Evolutionary conservation across 306 rosid species (phyloP).

Genomic region (Nissolia schottii): DNA sequence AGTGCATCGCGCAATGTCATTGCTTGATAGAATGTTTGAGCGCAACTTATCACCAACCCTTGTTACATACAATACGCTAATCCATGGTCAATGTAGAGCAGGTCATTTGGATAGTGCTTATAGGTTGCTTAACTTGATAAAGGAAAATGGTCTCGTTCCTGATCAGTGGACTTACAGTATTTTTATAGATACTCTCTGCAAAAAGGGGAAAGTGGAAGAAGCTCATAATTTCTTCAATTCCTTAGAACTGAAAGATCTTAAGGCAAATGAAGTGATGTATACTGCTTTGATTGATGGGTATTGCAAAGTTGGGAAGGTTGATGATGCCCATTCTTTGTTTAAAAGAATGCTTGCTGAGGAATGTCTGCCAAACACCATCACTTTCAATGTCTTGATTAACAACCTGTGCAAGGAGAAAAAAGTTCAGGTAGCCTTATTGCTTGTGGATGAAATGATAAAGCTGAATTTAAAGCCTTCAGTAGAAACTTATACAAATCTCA

Average conservation of each 20-base stretch:
- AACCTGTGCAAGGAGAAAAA: constrained; percentile 47
- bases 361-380: constrained; percentile 50
- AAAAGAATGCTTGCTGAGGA: constrained; percentile 54
- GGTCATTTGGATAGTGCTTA: constrained; percentile 69
- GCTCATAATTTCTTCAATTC: constrained; percentile 47
- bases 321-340: constrained; percentile 45
- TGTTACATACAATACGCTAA: constrained; percentile 56
- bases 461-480: constrained; percentile 47
- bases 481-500: constrained; percentile 53
- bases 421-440: constrained; percentile 39
- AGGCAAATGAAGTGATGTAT: constrained; percentile 55
- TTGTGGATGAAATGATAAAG: constrained; percentile 52
- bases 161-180: constrained; percentile 60
- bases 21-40: constrained; percentile 54
- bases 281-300: constrained; percentile 64
- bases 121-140: constrained; percentile 60
- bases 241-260: constrained; percentile 43
- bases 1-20: constrained; percentile 59
- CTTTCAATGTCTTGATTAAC: constrained; percentile 58
- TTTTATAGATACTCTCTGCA: constrained; percentile 51
- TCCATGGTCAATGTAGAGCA: constrained; percentile 62
- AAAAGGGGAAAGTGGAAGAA: constrained; percentile 55
- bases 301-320: constrained; percentile 55
- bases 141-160: constrained; percentile 53
- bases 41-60: constrained; percentile 50